These are phyloP conservation scores for Coemansia sp. DNA, from an alignment of 192 early-diverging fungal genomes.

Conservation along the genomic window DNA sequence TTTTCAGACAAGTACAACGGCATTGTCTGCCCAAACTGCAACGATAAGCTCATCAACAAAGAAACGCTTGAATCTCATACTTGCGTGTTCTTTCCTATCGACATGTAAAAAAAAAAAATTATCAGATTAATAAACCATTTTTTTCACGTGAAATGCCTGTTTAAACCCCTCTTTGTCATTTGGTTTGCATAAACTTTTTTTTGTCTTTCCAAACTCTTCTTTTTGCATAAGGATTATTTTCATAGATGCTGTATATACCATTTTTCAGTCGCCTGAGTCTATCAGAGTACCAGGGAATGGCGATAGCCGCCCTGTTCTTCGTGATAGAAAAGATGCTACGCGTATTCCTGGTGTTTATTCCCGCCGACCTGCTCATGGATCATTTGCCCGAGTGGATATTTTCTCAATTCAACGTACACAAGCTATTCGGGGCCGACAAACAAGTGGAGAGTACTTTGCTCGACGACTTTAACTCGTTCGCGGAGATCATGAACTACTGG, in stretches of 20 bases:
- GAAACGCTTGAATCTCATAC: slow-evolving; percentile 20
- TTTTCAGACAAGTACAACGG: slow-evolving; percentile 8
- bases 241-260: slow-evolving; percentile 56
- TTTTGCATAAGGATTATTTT: not conserved
- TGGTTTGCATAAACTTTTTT: not conserved
- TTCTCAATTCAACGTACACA: slow-evolving; percentile 31
- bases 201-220: not conserved
- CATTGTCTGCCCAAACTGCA: slow-evolving; percentile 18
- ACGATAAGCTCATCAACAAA: slow-evolving; percentile 17
- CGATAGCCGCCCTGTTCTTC: slow-evolving; percentile 63
- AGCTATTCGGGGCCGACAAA: slow-evolving; percentile 28
- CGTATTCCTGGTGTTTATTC: slow-evolving; percentile 64
- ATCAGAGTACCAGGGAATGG: slow-evolving; percentile 61
- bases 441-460: slow-evolving; percentile 39
- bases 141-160: not conserved
- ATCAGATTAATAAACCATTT: too few species aligned
- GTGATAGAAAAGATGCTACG: slow-evolving; percentile 69
- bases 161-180: not conserved
- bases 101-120: slow-evolving; percentile 8
- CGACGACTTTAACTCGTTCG: slow-evolving; percentile 54
- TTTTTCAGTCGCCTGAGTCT: slow-evolving; percentile 61
- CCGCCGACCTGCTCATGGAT: slow-evolving; percentile 55
- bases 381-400: slow-evolving; percentile 40
- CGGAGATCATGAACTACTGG: slow-evolving; percentile 58
- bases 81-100: slow-evolving; percentile 36